Base-by-base conservation (phyloP, 2,329 filamentous ascomycete genomes). In the Colletotrichum paranaense region DNA sequence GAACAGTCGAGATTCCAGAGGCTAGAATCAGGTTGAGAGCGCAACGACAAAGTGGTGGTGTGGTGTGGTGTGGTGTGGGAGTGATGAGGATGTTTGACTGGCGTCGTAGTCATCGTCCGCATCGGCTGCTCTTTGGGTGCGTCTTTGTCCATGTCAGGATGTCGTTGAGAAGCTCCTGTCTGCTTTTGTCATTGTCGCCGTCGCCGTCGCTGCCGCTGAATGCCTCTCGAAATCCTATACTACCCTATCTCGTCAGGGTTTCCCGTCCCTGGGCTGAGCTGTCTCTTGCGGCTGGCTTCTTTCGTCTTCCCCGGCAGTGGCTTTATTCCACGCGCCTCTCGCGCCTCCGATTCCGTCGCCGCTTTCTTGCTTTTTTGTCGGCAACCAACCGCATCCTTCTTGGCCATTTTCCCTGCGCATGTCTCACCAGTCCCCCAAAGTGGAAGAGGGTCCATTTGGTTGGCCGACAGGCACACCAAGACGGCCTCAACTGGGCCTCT, bases 291-390 rank as follows among this genome's bases (percentile, higher is more conserved):
- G 62, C 62, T 59, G 55, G 66, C 65, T 26, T 53, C 60, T 32
- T 24, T 63, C 59, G 59, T 49, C 30, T 69, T 58, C 59, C 59
- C 66, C 66, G 66, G 70, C 42, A 72, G 66, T 64, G 66, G 66
- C 53, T 69, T 72, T 72, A 59, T 72, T 59, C 63, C 53, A 59
- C 38, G 70, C 70, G 70, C 70, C 67, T 65, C 67, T 63, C 67
- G 70, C 70, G 70, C 56, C 70, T 73, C 67, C 46, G 55, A 28
- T 70, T 70, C 70, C 60, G 70, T 73, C 46, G 60, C 64, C 22
- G 60, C 42, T 42, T 70, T 62, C 56, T 70, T 73, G 60, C 67
- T 73, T 73, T 70, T 70, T 28, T 70, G 28, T 69, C 67, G 70
- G 60, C 67, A 65, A 62, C 60, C 70, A 65, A 62, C 67, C 60